Base-by-base conservation (phyloP, 2,329 filamentous ascomycete species). In the Plenodomus lindquistii region DNA sequence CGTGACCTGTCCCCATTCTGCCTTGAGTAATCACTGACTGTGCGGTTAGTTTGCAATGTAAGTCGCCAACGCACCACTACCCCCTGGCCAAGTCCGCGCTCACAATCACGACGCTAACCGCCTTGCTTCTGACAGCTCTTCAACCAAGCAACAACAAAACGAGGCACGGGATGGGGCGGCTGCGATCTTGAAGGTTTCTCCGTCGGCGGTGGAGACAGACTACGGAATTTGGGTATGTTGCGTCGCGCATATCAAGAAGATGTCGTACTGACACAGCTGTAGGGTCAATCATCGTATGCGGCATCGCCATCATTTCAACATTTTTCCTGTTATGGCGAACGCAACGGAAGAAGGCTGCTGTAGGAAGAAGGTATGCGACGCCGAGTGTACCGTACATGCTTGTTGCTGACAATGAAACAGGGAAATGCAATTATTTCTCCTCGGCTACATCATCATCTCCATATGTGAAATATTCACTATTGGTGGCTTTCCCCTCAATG, bases 381-480 rank as follows among this genome's bases (percentile, higher is more conserved):
- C 24, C 10, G 15, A 15, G 19, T 4, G 1, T 22, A 16, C 17
- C 3, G 35, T 36, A 35, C 5, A 0, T 7, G 6, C 1, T n/a
- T n/a, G n/a, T n/a, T n/a, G 55, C 63, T 69, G 22, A 68, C 66
- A 61, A 46, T 53, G 37, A 45, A n/a, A 47, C 66, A 96, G 94
- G 73, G 94, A 99, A 75, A 97, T 99, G 84, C 94, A 99, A 80
- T 66, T 97, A 27, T 97, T 99, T 76, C 83, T 99, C 42, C 54
- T 89, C 36, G 87, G 88, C 42, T 99, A 91, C 72, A 87, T 96
- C 48, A 75, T 97, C 49, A 85, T 97, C 52, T 85, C 89, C 63
- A 89, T 99, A 65, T 97, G 92, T 75, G 94, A 97, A 73, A 96
- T 99, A 66, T 97, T 99, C 76, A 92, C 91, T 0, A 85, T 97